These are phyloP conservation scores for Gonapodya prolifera DNA, from an alignment of 192 early-diverging fungal species.

Conservation along the genomic window DNA sequence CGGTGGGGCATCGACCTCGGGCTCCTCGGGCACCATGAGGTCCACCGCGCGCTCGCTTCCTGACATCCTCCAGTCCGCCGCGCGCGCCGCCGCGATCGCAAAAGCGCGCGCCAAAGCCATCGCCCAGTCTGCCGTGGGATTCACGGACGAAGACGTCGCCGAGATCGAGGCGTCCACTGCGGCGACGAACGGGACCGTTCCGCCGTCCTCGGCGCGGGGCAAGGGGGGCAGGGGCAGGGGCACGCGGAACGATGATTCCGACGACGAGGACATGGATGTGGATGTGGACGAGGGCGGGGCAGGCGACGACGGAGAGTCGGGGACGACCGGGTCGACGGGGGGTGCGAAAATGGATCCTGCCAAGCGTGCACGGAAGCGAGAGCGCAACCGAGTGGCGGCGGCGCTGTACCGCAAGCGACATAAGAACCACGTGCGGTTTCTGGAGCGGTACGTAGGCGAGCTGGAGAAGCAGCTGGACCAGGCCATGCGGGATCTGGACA, in stretches of 20 bases:
- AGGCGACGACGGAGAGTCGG: neutral
- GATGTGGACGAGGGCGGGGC: neutral
- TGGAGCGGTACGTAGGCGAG: neutral
- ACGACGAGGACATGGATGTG: neutral
- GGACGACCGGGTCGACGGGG: neutral
- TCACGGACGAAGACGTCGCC: neutral
- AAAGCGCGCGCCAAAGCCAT: neutral
- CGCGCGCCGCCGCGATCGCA: neutral
- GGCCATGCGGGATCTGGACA: neutral
- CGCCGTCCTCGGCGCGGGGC: neutral
- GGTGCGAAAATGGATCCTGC: neutral
- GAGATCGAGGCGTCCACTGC: neutral
- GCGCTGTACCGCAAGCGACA: neutral
- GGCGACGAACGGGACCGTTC: no score
- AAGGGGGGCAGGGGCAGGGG: neutral
- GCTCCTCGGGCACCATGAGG: no score
- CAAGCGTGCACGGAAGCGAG: neutral
- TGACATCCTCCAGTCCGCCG: neutral
- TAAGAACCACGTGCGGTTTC: neutral
- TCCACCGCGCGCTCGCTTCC: neutral
- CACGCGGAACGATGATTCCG: neutral
- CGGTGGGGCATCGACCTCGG: no score
- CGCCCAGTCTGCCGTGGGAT: neutral
- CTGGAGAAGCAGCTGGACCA: neutral
- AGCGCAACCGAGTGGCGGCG: neutral